phyloP scores from a whole-genome alignment of 2,329 filamentous ascomycete species.

The Epicoccum sorghinum region DNA sequence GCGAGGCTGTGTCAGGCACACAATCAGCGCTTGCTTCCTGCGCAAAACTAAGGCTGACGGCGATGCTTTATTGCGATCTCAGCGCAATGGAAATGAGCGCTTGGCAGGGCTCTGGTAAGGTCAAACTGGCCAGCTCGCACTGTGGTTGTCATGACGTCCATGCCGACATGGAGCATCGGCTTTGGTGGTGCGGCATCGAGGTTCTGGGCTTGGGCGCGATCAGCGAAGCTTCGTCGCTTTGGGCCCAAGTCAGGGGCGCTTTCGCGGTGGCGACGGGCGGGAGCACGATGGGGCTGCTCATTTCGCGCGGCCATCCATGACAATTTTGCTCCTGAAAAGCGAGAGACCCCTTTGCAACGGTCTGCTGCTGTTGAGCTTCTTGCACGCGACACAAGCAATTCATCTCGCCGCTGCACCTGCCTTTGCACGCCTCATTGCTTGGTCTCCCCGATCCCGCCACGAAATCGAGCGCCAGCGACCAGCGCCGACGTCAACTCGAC shows the following conservation, averaged over 20 bases:
- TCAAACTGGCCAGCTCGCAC: background rate
- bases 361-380: slow-evolving; percentile 7
- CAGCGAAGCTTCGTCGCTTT: slow-evolving; percentile 11
- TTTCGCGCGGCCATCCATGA: slow-evolving; percentile 8
- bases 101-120: background rate
- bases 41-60: background rate
- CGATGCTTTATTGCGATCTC: background rate
- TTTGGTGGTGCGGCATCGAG: slow-evolving; percentile 17
- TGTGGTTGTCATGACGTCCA: slow-evolving; percentile 13
- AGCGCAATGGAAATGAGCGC: background rate
- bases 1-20: background rate
- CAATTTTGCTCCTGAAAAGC: slow-evolving; percentile 21
- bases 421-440: background rate
- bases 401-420: background rate
- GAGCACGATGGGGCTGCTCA: slow-evolving; percentile 15
- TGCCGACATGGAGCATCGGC: slow-evolving; percentile 10
- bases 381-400: slow-evolving; percentile 11
- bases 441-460: background rate
- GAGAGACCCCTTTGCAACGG: slow-evolving; percentile 14
- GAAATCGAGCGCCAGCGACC: slow-evolving; percentile 3
- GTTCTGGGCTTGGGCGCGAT: slow-evolving; percentile 16
- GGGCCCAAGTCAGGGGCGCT: slow-evolving; percentile 18
- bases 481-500: slow-evolving; percentile 11
- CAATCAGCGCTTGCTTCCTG: background rate
- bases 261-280: slow-evolving; percentile 9